Evolutionary conservation across 768 basidiomycete species (phyloP).

Genomic region (Trametes cinnabarina): DNA sequence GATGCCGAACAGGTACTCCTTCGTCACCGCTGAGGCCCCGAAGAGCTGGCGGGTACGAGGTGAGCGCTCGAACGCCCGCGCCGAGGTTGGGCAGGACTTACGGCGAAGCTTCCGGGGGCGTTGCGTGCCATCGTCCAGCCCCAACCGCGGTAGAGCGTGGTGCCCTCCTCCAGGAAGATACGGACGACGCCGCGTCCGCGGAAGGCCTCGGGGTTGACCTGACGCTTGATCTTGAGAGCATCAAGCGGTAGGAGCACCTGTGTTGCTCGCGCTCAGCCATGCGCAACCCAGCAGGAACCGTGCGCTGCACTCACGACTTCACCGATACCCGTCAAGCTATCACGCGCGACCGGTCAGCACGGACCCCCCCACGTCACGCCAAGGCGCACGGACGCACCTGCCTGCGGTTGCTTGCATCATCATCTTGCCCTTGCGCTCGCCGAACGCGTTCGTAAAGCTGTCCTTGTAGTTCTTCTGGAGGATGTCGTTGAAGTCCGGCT

Average conservation of each 20-base stretch:
- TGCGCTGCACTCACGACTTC: constrained; percentile 88
- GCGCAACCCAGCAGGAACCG: no score
- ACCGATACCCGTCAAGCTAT: constrained; percentile 74
- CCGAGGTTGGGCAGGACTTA: constrained; percentile 36
- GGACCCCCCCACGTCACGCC: background rate
- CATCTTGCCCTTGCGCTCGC: constrained; percentile 93
- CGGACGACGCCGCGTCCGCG: constrained; percentile 87
- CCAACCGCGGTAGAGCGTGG: constrained; percentile 93
- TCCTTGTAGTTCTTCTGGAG: constrained; percentile 79
- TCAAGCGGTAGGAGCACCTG: constrained; percentile 94
- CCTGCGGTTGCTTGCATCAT: constrained; percentile 95
- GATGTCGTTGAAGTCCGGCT: constrained; percentile 96
- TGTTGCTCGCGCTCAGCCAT: no score
- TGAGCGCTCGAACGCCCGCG: background rate
- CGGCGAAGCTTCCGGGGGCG: constrained; percentile 93
- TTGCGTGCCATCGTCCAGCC: constrained; percentile 99
- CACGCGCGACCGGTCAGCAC: background rate
- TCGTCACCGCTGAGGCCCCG: constrained; percentile 91
- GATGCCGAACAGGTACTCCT: constrained; percentile 89
- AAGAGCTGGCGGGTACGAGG: constrained; percentile 65
- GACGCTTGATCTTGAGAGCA: constrained; percentile 96
- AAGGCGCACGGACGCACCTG: constrained; percentile 51
- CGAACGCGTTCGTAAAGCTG: constrained; percentile 80
- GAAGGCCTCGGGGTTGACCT: constrained; percentile 98
- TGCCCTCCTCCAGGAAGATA: constrained; percentile 90